Conservation (phyloP, 495 filamentous ascomycete species). For the Bathelium albidoporum region DNA sequence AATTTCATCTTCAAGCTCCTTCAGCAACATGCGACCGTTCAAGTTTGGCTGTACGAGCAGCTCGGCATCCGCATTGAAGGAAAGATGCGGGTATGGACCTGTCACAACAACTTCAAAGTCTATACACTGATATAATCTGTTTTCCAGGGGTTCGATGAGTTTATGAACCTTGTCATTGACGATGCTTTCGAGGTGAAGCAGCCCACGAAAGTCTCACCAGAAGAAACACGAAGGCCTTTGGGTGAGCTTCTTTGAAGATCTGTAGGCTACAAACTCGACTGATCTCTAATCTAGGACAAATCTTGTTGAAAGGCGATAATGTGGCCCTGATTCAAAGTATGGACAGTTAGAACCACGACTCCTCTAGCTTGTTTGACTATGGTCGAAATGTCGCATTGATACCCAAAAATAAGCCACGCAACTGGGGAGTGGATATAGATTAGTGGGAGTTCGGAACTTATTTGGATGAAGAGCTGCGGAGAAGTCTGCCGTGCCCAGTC, state of each 20-base stretch:
- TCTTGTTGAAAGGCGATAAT: slow-evolving; percentile 94
- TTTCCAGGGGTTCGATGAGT: slow-evolving; percentile 84
- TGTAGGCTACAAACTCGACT: slow-evolving; percentile 20
- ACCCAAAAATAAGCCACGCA: background rate
- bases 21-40: slow-evolving; percentile 75
- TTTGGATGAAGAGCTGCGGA: slow-evolving; percentile 7
- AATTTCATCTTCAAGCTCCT: slow-evolving; percentile 98
- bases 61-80: slow-evolving; percentile 86
- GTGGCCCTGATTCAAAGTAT: slow-evolving; percentile 86
- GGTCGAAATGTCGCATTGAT: background rate
- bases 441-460: background rate
- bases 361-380: background rate
- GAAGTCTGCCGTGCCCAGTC: slow-evolving; percentile 42
- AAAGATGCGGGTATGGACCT: slow-evolving; percentile 81
- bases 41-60: slow-evolving; percentile 96
- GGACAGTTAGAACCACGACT: background rate
- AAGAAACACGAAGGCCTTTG: slow-evolving; percentile 65
- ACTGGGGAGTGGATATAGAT: slow-evolving; percentile 14
- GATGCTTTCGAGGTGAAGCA: slow-evolving; percentile 88
- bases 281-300: slow-evolving; percentile 59
- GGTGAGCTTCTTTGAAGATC: slow-evolving; percentile 44
- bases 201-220: slow-evolving; percentile 62
- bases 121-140: background rate
- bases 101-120: no score
- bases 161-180: slow-evolving; percentile 97